Evolutionary conservation across 805 yeast species (phyloP).

Genomic region (Candida nanaspora): DNA sequence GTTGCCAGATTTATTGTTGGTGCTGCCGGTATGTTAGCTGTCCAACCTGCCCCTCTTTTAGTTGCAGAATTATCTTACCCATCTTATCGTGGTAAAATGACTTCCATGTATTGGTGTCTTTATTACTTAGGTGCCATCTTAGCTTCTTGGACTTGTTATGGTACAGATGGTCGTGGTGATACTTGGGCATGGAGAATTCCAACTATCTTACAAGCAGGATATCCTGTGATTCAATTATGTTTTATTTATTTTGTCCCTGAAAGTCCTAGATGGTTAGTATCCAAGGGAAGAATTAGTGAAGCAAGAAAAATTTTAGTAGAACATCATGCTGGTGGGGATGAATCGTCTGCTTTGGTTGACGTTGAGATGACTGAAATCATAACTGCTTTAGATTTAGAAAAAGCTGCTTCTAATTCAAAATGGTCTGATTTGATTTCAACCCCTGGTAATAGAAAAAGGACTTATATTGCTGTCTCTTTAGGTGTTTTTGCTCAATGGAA

Average conservation of each 20-base stretch:
- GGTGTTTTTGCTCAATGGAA: conserved; percentile 31
- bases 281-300: conserved; percentile 29
- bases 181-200: conserved; percentile 51
- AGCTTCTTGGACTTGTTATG: conserved; percentile 41
- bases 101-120: conserved; percentile 41
- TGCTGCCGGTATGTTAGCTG: conserved; percentile 34
- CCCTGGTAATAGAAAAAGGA: conserved; percentile 31
- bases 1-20: conserved; percentile 43
- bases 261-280: conserved; percentile 34
- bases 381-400: conserved; percentile 31
- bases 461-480: conserved; percentile 22
- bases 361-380: conserved; percentile 22
- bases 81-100: conserved; percentile 31
- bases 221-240: conserved; percentile 35
- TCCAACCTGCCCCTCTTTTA: conserved; percentile 39
- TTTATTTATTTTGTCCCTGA: conserved; percentile 17
- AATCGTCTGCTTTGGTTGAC: conserved; percentile 22
- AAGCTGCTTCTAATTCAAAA: conserved; percentile 18
- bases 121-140: conserved; percentile 39
- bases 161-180: conserved; percentile 24
- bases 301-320: conserved; percentile 28
- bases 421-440: conserved; percentile 31
- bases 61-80: conserved; percentile 47
- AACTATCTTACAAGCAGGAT: conserved; percentile 39
- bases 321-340: conserved; percentile 31